phyloP scores from a whole-genome alignment of 1,284 basidiomycete species.

The Kwoniella shivajii region DNA sequence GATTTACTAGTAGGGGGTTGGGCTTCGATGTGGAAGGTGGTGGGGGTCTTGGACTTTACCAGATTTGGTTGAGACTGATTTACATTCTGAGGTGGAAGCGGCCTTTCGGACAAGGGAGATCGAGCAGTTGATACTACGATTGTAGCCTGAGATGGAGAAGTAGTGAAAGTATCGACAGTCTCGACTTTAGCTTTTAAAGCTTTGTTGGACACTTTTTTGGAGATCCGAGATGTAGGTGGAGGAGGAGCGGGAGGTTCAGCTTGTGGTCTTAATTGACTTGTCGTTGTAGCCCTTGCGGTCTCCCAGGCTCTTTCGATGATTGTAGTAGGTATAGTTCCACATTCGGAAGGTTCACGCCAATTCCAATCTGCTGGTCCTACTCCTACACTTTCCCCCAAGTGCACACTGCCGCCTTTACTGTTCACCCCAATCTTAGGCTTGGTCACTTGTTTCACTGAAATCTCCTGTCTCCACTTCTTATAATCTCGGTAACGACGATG shows the following conservation, averaged over 20 bases:
- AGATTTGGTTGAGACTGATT: neutral
- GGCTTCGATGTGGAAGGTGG: conserved; percentile 3
- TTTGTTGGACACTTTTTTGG: neutral
- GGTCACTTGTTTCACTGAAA: conserved; percentile 8
- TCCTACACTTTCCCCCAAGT: conserved; percentile 12
- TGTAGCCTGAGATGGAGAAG: neutral
- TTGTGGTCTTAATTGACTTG: conserved; percentile 1
- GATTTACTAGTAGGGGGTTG: conserved; percentile 4
- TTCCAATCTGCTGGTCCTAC: conserved; percentile 22
- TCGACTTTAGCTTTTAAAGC: neutral
- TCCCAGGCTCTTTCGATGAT: conserved; percentile 7
- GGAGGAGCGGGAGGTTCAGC: conserved; percentile 4
- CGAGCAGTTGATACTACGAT: neutral
- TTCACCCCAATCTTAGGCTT: neutral
- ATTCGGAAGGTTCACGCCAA: conserved; percentile 9
- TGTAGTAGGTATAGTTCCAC: conserved; percentile 15
- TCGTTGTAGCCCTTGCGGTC: neutral
- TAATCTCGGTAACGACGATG: conserved; percentile 12
- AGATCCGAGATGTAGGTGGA: neutral
- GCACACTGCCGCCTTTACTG: neutral
- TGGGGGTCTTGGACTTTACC: conserved; percentile 1
- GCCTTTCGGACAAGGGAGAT: conserved; percentile 1
- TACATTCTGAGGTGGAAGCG: neutral
- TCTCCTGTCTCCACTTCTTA: conserved; percentile 17
- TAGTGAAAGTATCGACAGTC: neutral